These are phyloP conservation scores for Ophiostoma pallidulum DNA, from an alignment of 2,329 filamentous ascomycete genomes.

Conservation along the genomic window DNA sequence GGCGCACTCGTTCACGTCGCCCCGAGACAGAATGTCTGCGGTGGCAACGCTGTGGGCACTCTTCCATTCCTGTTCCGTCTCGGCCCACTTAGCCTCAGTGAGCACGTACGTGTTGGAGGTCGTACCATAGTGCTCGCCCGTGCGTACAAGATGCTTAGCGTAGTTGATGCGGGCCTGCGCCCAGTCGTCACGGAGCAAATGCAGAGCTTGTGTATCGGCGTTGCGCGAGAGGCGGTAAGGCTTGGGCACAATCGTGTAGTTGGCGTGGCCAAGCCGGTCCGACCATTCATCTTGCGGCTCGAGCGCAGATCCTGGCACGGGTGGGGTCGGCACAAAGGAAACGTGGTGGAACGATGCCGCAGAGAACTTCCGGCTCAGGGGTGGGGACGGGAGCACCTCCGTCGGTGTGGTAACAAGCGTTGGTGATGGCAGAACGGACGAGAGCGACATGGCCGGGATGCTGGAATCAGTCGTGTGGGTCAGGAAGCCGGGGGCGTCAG, in stretches of 20 bases:
- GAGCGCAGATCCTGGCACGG: conserved; percentile 23
- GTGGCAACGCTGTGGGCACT: conserved; percentile 57
- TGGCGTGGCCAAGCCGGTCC: conserved; percentile 77
- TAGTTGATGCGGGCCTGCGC: conserved; percentile 75
- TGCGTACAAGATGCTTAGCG: conserved; percentile 78
- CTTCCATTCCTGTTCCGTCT: conserved; percentile 68
- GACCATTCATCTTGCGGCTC: conserved; percentile 75
- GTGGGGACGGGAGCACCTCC: conserved; percentile 47
- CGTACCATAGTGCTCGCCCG: conserved; percentile 79
- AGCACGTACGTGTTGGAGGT: conserved; percentile 82
- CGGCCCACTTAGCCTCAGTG: conserved; percentile 82
- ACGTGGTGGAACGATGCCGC: conserved; percentile 62
- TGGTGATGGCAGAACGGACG: not conserved
- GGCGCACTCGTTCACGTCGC: conserved; percentile 17
- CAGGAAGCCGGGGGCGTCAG: not conserved
- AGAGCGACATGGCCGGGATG: conserved; percentile 9
- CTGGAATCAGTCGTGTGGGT: not conserved
- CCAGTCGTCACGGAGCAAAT: conserved; percentile 68
- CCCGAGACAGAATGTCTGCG: conserved; percentile 35
- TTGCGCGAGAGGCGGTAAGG: conserved; percentile 55
- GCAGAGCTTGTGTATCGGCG: conserved; percentile 47
- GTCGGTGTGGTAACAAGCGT: not conserved
- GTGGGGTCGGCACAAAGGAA: conserved; percentile 34
- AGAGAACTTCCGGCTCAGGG: conserved; percentile 69
- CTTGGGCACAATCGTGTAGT: conserved; percentile 77